Evolutionary conservation across 257 asterid genomes (phyloP).

Genomic region (Penstemon newberryi): DNA sequence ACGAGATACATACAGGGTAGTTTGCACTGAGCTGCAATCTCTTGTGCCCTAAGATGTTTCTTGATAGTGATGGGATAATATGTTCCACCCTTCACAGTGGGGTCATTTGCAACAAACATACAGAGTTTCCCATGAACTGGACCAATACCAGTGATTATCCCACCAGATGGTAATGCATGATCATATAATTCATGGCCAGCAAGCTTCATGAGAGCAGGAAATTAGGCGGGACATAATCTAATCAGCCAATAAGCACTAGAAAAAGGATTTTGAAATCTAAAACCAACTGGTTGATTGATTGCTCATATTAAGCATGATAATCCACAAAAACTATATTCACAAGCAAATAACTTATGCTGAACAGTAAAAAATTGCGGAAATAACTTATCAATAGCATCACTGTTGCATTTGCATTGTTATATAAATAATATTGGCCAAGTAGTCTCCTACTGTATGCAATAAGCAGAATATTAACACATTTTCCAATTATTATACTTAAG

Average conservation of each 20-base stretch:
- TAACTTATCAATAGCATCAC: conserved; percentile 2
- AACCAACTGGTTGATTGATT: conserved; percentile 6
- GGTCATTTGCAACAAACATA: conserved; percentile 96
- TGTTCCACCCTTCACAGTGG: conserved; percentile 97
- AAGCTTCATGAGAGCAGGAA: conserved; percentile 49
- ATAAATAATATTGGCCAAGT: background rate
- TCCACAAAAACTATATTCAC: background rate
- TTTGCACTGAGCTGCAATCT: conserved; percentile 84
- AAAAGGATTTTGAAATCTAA: conserved; percentile 12
- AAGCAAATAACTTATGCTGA: conserved; percentile 14
- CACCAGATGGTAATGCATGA: conserved; percentile 91
- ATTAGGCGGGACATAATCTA: conserved; percentile 26
- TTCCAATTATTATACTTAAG: conserved; percentile 4
- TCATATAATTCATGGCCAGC: conserved; percentile 92
- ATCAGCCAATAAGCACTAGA: conserved; percentile 1
- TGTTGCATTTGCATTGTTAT: conserved; percentile 1
- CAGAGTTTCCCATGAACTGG: conserved; percentile 87
- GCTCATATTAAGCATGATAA: conserved; percentile 2
- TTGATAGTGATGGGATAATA: conserved; percentile 92
- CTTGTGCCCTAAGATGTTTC: conserved; percentile 98
- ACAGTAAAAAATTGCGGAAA: conserved; percentile 2
- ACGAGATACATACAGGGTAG: conserved; percentile 94
- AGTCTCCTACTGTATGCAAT: conserved; percentile 3
- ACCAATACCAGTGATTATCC: conserved; percentile 90
- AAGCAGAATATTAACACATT: background rate